Evolutionary conservation across 257 asterid genomes (phyloP).

Genomic region (Fraxinus pennsylvanica): DNA sequence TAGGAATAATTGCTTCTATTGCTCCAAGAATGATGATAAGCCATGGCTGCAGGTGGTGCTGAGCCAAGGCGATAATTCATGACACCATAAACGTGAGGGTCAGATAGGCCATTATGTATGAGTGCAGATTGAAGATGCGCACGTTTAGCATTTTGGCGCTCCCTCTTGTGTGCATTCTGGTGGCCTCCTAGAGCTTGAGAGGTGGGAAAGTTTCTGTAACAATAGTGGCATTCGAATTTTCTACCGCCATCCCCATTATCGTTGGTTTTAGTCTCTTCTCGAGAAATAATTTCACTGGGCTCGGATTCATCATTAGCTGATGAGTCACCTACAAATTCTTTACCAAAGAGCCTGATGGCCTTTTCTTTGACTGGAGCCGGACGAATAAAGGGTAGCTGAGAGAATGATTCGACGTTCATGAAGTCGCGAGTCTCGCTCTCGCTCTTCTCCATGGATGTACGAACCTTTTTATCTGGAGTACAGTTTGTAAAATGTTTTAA

Average conservation of each 20-base stretch:
- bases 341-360: constrained; percentile 69
- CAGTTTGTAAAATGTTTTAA: not conserved
- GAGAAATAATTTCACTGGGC: constrained; percentile 6
- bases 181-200: constrained; percentile 67
- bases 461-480: not conserved
- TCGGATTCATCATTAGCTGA: constrained; percentile 3
- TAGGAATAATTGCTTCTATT: constrained; percentile 26
- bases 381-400: constrained; percentile 88
- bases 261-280: constrained; percentile 6
- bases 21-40: constrained; percentile 42
- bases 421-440: constrained; percentile 75
- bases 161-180: constrained; percentile 48
- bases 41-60: constrained; percentile 20
- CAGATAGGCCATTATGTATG: constrained; percentile 46
- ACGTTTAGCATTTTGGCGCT: constrained; percentile 78
- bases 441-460: constrained; percentile 52
- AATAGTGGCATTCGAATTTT: constrained; percentile 55
- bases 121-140: constrained; percentile 71
- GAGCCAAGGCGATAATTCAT: constrained; percentile 53
- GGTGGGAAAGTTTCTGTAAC: constrained; percentile 52
- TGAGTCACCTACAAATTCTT: constrained; percentile 50
- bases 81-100: constrained; percentile 53
- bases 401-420: constrained; percentile 88
- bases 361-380: constrained; percentile 37
- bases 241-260: constrained; percentile 32